Conservation (phyloP, 495 filamentous ascomycete species). For the Talaromyces wortmannii region DNA sequence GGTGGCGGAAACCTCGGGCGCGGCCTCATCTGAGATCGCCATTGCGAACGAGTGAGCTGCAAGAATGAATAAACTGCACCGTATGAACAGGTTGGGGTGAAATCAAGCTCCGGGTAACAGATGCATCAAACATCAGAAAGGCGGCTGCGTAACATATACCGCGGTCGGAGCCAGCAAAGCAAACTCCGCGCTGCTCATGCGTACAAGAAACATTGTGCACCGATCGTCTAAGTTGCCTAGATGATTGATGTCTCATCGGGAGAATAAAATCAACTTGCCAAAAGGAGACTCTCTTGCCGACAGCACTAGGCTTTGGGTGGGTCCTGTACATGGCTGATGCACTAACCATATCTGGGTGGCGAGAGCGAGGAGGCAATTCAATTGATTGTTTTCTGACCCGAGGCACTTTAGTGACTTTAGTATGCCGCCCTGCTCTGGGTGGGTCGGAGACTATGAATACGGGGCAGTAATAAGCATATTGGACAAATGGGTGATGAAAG, state of each 20-base stretch:
- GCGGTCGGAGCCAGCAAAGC: no score
- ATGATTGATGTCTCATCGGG: not conserved
- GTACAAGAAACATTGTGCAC: not conserved
- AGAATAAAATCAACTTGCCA: not conserved
- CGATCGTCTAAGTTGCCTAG: not conserved
- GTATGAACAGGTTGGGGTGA: not conserved
- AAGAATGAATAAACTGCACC: not conserved
- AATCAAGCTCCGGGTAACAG: no score
- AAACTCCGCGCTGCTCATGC: no score
- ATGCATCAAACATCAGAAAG: not conserved
- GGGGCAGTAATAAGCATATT: no score
- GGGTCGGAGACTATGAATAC: no score
- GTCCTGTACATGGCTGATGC: not conserved
- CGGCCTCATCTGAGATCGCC: not conserved
- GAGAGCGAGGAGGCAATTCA: not conserved
- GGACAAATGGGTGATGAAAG: no score
- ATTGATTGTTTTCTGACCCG: not conserved
- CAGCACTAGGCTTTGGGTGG: not conserved
- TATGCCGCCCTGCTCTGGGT: no score
- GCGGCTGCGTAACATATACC: not conserved
- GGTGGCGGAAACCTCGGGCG: not conserved
- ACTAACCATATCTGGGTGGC: not conserved
- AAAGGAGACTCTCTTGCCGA: not conserved
- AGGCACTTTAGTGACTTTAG: no score
- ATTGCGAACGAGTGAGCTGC: not conserved